Percentiles rank a stretch among this genome's conserved stretches.
Conservation (phyloP, 768 basidiomycete genomes). For the Phylloporus sp. region DNA sequence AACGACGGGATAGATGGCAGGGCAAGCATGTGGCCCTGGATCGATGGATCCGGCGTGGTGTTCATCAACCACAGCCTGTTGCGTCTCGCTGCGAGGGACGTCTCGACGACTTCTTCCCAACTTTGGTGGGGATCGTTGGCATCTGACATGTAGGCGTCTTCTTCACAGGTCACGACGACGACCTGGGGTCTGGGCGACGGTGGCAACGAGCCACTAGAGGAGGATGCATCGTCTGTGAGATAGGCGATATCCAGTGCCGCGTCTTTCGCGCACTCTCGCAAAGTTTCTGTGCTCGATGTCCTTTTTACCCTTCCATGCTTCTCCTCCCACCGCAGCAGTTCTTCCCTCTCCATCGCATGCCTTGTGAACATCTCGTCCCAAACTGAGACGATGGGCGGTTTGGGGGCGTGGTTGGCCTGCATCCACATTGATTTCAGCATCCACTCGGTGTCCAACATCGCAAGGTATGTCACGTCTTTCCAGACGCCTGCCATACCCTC, state of each 20-base stretch:
- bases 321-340: constrained; percentile 49
- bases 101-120: constrained; percentile 18
- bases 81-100: constrained; percentile 3
- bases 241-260: constrained; percentile 8
- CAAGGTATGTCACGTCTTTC: constrained; percentile 59
- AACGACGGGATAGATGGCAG: constrained; percentile 30
- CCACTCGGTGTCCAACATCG: constrained; percentile 62
- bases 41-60: constrained; percentile 2
- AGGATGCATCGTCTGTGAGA: constrained; percentile 18
- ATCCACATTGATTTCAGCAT: constrained; percentile 30
- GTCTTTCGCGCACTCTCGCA: constrained; percentile 21
- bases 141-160: constrained; percentile 13
- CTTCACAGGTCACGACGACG: constrained; percentile 11
- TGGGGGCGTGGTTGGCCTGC: neutral
- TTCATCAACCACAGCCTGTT: neutral
- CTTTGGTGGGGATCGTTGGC: neutral
- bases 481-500: constrained; percentile 39
- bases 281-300: constrained; percentile 40
- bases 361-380: constrained; percentile 63
- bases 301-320: constrained; percentile 27
- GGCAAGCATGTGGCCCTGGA: constrained; percentile 6
- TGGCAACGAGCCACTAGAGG: constrained; percentile 14
- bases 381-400: constrained; percentile 34
- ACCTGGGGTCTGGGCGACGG: constrained; percentile 19
- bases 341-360: constrained; percentile 54